Percentiles rank a stretch among this genome's conserved stretches.
Evolutionary conservation across 805 yeast species (phyloP).

Genomic region (Kodamaea fukazawae): DNA sequence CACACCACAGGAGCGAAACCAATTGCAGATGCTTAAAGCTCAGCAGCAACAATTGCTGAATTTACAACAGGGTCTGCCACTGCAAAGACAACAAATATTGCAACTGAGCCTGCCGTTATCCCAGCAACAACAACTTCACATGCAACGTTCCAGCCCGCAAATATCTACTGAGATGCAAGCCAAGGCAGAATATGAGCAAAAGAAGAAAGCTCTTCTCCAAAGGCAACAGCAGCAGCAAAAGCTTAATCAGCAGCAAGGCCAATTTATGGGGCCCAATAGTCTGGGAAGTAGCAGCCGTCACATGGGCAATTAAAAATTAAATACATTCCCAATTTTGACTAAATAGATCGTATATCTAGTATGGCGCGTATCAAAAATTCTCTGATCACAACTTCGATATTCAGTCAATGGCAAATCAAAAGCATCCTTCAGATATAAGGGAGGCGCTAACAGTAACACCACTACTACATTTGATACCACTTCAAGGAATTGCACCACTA

Average conservation of each 20-base stretch:
- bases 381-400: too few species aligned
- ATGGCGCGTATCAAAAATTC: conserved; percentile 7
- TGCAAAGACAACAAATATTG: conserved; percentile 3
- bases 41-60: conserved; percentile 22
- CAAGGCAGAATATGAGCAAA: conserved; percentile 35
- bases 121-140: conserved; percentile 8
- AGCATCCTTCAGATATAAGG: conserved; percentile 17
- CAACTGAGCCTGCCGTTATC: conserved; percentile 10
- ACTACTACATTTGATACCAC: conserved; percentile 27
- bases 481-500: conserved; percentile 19
- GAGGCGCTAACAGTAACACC: conserved; percentile 29
- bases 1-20: conserved; percentile 43
- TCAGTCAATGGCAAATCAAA: not conserved
- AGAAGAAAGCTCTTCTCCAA: conserved; percentile 34
- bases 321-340: too few species aligned
- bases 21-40: conserved; percentile 40
- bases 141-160: conserved; percentile 13
- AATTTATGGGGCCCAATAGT: not conserved
- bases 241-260: not conserved
- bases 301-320: too few species aligned
- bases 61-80: conserved; percentile 19
- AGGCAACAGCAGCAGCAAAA: conserved; percentile 27
- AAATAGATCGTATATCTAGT: too few species aligned
- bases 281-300: too few species aligned
- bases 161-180: conserved; percentile 20